Evolutionary conservation across 1,139 yeast species (phyloP).

Genomic region (Dujonia santamariae): DNA sequence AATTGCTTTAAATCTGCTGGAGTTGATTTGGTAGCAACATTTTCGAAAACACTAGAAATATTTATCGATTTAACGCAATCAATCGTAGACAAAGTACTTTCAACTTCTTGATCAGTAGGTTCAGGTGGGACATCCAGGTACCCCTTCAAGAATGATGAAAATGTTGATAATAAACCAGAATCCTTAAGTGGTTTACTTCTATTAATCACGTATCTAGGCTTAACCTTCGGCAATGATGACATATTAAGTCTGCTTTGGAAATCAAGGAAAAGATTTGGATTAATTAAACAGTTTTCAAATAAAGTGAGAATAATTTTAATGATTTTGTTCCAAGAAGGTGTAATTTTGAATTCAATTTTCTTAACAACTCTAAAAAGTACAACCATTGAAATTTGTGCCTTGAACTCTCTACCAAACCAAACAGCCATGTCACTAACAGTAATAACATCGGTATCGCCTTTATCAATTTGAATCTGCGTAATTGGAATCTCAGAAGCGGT

Average conservation of each 20-base stretch:
- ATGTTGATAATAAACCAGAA: conserved; percentile 76
- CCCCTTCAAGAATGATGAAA: conserved; percentile 89
- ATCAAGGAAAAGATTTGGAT: conserved; percentile 63
- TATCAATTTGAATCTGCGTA: conserved; percentile 35
- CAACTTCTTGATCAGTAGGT: conserved; percentile 91
- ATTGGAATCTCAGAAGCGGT: conserved; percentile 38
- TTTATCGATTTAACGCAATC: conserved; percentile 77
- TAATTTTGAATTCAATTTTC: conserved; percentile 48
- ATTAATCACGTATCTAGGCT: conserved; percentile 63
- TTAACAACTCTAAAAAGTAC: conserved; percentile 77
- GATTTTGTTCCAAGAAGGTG: conserved; percentile 60
- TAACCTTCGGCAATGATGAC: conserved; percentile 54
- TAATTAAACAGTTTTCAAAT: conserved; percentile 69
- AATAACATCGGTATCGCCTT: conserved; percentile 48
- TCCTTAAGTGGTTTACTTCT: conserved; percentile 63
- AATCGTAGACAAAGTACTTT: conserved; percentile 73
- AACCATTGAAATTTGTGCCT: conserved; percentile 86
- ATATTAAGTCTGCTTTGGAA: conserved; percentile 57
- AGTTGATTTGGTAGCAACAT: conserved; percentile 24
- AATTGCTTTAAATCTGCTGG: conserved; percentile 13
- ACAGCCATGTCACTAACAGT: conserved; percentile 82
- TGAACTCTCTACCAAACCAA: conserved; percentile 83
- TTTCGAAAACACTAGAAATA: conserved; percentile 48
- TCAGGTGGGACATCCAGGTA: conserved; percentile 83
- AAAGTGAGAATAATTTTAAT: conserved; percentile 60